Evolutionary conservation across 257 asterid species (phyloP).

Genomic region (Verbascum thapsus): DNA sequence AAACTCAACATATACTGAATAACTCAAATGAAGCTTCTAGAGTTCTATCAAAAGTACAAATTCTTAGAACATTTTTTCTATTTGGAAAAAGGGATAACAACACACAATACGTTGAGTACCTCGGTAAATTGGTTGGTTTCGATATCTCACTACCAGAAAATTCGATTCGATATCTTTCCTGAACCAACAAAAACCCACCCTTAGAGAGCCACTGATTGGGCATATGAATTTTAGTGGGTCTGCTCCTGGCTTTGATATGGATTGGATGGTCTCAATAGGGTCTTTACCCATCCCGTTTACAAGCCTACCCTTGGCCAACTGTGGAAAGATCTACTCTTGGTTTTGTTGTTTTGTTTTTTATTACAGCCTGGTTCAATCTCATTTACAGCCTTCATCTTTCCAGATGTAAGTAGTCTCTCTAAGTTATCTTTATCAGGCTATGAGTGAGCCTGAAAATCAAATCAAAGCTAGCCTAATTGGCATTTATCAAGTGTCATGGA

Average conservation of each 20-base stretch:
- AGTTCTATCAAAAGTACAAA: neutral
- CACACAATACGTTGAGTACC: no score
- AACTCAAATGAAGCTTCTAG: no score
- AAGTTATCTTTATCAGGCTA: neutral
- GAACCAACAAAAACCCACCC: no score
- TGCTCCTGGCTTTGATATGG: neutral
- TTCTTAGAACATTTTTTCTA: no score
- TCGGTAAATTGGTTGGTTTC: no score
- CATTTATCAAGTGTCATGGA: constrained; percentile 15
- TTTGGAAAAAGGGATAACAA: no score
- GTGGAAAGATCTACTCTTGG: neutral
- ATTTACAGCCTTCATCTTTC: neutral
- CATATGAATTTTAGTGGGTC: neutral
- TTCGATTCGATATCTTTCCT: no score
- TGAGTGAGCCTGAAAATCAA: neutral
- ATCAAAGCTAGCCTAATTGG: neutral
- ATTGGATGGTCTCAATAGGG: neutral
- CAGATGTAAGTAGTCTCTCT: constrained; percentile 4
- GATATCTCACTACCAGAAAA: no score
- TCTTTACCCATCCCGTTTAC: constrained; percentile 2
- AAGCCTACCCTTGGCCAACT: neutral
- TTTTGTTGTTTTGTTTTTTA: neutral
- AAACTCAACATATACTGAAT: neutral
- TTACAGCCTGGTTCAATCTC: no score
- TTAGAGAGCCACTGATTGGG: no score